Evolutionary conservation across 2,329 filamentous ascomycete genomes (phyloP).

Genomic region (Penicillium sp.): DNA sequence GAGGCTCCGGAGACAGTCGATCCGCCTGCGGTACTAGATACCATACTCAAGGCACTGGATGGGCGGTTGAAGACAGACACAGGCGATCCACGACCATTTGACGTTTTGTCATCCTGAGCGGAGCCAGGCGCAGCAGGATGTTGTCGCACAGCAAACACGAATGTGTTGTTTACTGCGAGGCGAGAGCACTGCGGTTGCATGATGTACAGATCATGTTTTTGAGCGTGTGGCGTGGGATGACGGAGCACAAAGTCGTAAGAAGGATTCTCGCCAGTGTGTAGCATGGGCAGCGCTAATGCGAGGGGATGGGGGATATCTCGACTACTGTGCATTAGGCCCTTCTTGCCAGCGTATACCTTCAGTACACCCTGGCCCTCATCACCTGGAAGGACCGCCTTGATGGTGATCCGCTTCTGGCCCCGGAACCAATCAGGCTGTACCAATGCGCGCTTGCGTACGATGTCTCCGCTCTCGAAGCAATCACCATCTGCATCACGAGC

Average conservation of each 20-base stretch:
- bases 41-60: conserved; percentile 62
- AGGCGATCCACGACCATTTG: conserved; percentile 52
- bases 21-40: conserved; percentile 55
- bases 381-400: conserved; percentile 88
- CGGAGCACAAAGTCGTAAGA: conserved; percentile 89
- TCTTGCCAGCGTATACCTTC: conserved; percentile 90
- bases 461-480: conserved; percentile 86
- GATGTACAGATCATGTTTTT: conserved; percentile 94
- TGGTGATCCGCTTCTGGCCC: conserved; percentile 84
- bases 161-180: conserved; percentile 92
- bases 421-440: conserved; percentile 89
- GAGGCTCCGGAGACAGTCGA: conserved; percentile 52
- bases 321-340: conserved; percentile 95
- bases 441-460: conserved; percentile 80
- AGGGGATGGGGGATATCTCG: conserved; percentile 93
- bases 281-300: conserved; percentile 84
- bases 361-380: conserved; percentile 87
- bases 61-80: conserved; percentile 54
- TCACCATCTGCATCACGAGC: conserved; percentile 85
- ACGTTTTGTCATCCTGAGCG: conserved; percentile 34
- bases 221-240: conserved; percentile 96
- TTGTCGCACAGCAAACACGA: conserved; percentile 93
- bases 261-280: conserved; percentile 89
- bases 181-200: conserved; percentile 90
- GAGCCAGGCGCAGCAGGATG: conserved; percentile 68